Conservation (phyloP, 2,329 filamentous ascomycete genomes). For the Triangularia verruculosa region DNA sequence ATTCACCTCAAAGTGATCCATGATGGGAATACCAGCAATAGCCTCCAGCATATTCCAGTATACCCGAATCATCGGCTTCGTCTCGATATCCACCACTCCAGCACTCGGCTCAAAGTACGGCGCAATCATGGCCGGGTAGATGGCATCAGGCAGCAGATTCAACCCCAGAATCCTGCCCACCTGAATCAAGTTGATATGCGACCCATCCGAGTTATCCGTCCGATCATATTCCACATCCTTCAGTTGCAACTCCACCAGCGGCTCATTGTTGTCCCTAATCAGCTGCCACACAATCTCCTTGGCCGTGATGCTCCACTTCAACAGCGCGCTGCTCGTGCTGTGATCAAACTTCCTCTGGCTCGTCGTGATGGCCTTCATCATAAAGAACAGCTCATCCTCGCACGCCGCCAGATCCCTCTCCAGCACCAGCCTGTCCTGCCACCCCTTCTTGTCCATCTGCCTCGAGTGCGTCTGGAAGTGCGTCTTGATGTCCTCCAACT, state of each 20-base stretch:
- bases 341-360: conserved; percentile 84
- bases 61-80: conserved; percentile 83
- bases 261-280: conserved; percentile 80
- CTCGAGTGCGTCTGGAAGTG: conserved; percentile 92
- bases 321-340: conserved; percentile 68
- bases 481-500: conserved; percentile 92
- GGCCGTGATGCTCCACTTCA: conserved; percentile 92
- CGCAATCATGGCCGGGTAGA: conserved; percentile 94
- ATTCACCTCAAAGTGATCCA: conserved; percentile 95
- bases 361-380: conserved; percentile 99
- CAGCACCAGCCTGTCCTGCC: conserved; percentile 84
- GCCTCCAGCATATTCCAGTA: conserved; percentile 99
- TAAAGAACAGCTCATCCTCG: conserved; percentile 97
- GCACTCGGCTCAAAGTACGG: conserved; percentile 74
- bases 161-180: conserved; percentile 84
- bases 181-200: conserved; percentile 88
- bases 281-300: conserved; percentile 97
- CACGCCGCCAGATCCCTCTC: conserved; percentile 85
- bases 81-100: conserved; percentile 50
- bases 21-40: conserved; percentile 93
- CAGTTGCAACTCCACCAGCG: conserved; percentile 88
- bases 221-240: conserved; percentile 89
- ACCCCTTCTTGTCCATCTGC: conserved; percentile 81
- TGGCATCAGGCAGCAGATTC: conserved; percentile 84
- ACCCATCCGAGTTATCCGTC: conserved; percentile 95